A percentile compares a stretch with the other conserved stretches of the same genome.
Evolutionary conservation across 2,329 filamentous ascomycete species (phyloP).

Genomic region (Aspergillus quadricinctus): DNA sequence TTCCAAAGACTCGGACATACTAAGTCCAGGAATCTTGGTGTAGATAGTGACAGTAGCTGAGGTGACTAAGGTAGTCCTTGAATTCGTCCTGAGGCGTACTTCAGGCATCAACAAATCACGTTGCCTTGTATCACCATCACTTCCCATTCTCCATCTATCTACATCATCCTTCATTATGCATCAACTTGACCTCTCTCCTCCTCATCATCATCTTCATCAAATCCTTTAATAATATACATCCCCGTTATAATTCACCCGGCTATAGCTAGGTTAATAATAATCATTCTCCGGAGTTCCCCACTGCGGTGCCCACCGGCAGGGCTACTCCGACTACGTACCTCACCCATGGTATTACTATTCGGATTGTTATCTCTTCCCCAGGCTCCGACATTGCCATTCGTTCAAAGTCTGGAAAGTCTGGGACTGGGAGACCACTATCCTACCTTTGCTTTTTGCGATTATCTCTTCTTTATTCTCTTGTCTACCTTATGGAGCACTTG

Average conservation of each 20-base stretch:
- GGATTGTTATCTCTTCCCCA: background rate
- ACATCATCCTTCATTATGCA: background rate
- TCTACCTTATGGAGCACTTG: background rate
- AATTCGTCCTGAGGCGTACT: background rate
- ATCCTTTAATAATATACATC: background rate
- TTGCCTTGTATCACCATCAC: background rate
- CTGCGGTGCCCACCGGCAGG: background rate
- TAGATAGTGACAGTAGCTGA: background rate
- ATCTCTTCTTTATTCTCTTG: background rate
- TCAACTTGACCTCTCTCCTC: background rate
- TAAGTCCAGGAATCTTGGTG: background rate
- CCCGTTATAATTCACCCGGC: background rate
- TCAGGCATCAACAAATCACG: background rate
- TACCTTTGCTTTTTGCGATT: background rate
- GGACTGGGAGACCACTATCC: background rate
- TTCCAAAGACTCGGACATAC: background rate
- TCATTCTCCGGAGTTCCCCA: background rate
- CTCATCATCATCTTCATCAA: background rate
- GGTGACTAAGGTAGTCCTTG: no score
- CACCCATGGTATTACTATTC: background rate
- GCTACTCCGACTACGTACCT: background rate
- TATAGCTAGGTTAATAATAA: no score
- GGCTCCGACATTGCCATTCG: background rate
- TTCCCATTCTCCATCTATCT: background rate
- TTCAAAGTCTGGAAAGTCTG: background rate